These are phyloP conservation scores for Colletotrichum kahawae DNA, from an alignment of 2,329 filamentous ascomycete genomes.

Conservation along the genomic window DNA sequence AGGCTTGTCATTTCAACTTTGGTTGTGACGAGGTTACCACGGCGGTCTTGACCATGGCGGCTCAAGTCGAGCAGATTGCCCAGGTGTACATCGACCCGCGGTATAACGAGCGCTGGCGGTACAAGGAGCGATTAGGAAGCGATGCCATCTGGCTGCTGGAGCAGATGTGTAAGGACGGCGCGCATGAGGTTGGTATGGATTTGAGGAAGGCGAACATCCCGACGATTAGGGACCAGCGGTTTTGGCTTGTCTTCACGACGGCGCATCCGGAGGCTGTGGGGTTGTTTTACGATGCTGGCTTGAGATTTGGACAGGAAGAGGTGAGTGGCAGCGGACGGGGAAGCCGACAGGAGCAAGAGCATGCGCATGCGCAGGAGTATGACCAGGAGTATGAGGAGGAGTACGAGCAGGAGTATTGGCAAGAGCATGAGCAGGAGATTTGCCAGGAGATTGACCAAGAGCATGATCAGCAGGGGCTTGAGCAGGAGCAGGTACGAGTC, in stretches of 20 bases:
- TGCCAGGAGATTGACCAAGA: background rate
- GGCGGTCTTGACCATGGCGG: constrained; percentile 37
- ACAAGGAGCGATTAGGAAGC: constrained; percentile 27
- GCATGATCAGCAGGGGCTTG: background rate
- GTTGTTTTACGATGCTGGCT: constrained; percentile 24
- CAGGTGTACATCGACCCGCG: constrained; percentile 31
- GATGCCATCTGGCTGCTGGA: constrained; percentile 41
- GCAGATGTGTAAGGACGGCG: constrained; percentile 28
- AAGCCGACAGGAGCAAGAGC: background rate
- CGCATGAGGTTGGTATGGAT: constrained; percentile 17
- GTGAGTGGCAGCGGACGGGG: background rate
- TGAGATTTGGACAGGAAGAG: background rate
- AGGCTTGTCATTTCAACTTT: constrained; percentile 22
- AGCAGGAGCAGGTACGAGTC: background rate
- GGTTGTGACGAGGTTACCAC: background rate
- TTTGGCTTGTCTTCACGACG: constrained; percentile 27
- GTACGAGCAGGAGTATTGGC: background rate
- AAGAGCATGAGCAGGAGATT: background rate
- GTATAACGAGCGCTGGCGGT: background rate
- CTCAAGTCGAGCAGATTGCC: constrained; percentile 39
- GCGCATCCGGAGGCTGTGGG: background rate
- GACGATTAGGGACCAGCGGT: constrained; percentile 17
- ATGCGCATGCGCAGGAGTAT: background rate
- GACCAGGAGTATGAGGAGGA: background rate
- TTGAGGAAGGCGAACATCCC: constrained; percentile 17